Evolutionary conservation across 2,329 filamentous ascomycete genomes (phyloP), one percentile per base, ranked within the genome.

Genomic region (Trichoderma guizhouense): DNA sequence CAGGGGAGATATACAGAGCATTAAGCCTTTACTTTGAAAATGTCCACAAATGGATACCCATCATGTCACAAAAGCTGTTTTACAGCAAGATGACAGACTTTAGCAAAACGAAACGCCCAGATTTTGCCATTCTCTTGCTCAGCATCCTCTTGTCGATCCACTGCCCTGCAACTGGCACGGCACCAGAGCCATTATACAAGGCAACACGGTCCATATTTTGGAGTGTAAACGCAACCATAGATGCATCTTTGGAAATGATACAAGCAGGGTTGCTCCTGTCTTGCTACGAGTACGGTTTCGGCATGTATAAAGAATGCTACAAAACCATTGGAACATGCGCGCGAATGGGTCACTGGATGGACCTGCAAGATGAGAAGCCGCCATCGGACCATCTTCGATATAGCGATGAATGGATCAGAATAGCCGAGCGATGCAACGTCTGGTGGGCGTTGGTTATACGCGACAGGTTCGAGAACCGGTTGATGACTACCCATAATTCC

Each of bases 401-500:
- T 18, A 67, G 36, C 21, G 69, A 67, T 11, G 69, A 57, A 15
- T 71, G 69, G 69, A 62, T 34, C 14, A 15, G 65, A 36, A 6
- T 11, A 15, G 69, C 69, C 2, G 69, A 71, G 34, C 61, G 53
- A 61, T 68, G 34, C 15, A 71, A 71, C 21, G 15, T 68, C 9
- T 71, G 69, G 69, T 71, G 69, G 69, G 69, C 69, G 12, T 36
- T 71, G 21, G 28, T 68, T n/a, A 71, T 68, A 32, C 62, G 69
- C 8, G 69, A 71, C 28, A 71, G 69, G 69, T 71, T 61, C 26
- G 66, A 7, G 9, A 14, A 26, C 28, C 26, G 9, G 18, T 3
- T 11, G 28, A 6, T 43, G 12, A 6, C 24, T n/a, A 7, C 1
- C 18, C 18, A 60, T 14, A 9, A 24, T 5, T 14, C 39, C 7